A percentile compares a stretch with the other conserved stretches of the same genome.
phyloP scores from a whole-genome alignment of 306 rosid species.

The Ceratonia siliqua region DNA sequence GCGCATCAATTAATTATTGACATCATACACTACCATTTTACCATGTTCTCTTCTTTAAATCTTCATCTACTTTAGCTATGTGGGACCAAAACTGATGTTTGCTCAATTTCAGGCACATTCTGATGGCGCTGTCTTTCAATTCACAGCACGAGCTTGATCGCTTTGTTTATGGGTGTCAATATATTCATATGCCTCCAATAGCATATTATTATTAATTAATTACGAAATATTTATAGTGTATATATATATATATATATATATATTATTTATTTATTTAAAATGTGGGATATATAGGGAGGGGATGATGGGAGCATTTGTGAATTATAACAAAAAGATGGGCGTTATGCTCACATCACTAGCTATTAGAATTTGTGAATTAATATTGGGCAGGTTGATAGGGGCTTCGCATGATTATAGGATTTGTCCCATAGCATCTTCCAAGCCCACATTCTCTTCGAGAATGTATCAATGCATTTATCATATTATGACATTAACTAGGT shows the following conservation, averaged over 20 bases:
- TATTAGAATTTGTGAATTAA: neutral
- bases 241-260: neutral
- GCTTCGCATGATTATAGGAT: constrained; percentile 18
- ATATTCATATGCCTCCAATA: neutral
- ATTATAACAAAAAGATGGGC: constrained; percentile 10
- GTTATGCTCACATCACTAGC: constrained; percentile 4
- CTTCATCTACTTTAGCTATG: constrained; percentile 25
- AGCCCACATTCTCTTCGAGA: constrained; percentile 21
- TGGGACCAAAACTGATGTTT: constrained; percentile 37
- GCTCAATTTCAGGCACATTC: constrained; percentile 35
- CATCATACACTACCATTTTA: constrained; percentile 14
- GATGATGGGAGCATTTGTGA: neutral
- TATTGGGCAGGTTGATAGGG: constrained; percentile 23
- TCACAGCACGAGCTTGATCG: constrained; percentile 25
- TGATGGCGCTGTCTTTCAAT: constrained; percentile 18
- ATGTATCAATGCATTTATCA: neutral
- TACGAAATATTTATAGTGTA: neutral
- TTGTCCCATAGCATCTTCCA: constrained; percentile 22
- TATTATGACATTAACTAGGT: constrained; percentile 22
- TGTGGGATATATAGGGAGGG: neutral
- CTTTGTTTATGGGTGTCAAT: constrained; percentile 3
- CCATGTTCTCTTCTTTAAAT: constrained; percentile 37
- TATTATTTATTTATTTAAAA: neutral
- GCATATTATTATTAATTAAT: neutral
- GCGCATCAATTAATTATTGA: constrained; percentile 32